Conservation (phyloP, 2,329 filamentous ascomycete species). For the Ramularia collo-cygni region DNA sequence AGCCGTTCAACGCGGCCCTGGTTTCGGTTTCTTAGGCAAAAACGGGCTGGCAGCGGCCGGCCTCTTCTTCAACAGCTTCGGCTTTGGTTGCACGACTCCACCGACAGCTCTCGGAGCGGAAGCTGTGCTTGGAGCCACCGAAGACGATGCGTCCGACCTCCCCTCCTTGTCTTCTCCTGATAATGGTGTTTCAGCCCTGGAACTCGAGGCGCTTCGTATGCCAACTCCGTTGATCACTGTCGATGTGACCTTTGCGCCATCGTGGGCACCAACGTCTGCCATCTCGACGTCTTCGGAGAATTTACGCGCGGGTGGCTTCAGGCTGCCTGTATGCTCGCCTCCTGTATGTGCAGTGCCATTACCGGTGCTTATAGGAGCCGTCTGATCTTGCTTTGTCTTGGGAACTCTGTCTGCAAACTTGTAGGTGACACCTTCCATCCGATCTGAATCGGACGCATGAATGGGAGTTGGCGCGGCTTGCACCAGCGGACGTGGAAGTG, state of each 20-base stretch:
- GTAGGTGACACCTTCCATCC: constrained; percentile 33
- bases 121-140: not conserved
- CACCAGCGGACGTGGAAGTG: not conserved
- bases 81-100: not conserved
- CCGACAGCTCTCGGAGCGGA: not conserved
- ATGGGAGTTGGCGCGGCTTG: constrained; percentile 15
- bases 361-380: too few relatives aligned
- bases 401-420: constrained; percentile 25
- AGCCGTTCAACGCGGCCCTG: not conserved
- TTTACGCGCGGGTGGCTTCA: not conserved
- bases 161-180: constrained; percentile 1
- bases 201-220: constrained; percentile 5
- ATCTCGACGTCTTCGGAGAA: constrained; percentile 26
- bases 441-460: constrained; percentile 25
- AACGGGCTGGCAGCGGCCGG: constrained; percentile 5
- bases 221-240: not conserved
- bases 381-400: constrained; percentile 14
- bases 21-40: constrained; percentile 2
- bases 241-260: not conserved
- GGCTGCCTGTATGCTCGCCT: constrained; percentile 2
- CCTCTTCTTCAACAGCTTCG: constrained; percentile 1
- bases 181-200: constrained; percentile 21
- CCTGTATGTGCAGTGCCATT: constrained; percentile 1
- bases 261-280: constrained; percentile 20
- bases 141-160: not conserved